Conservation (phyloP, 148 eudicot species). For the Cornus controversa region DNA sequence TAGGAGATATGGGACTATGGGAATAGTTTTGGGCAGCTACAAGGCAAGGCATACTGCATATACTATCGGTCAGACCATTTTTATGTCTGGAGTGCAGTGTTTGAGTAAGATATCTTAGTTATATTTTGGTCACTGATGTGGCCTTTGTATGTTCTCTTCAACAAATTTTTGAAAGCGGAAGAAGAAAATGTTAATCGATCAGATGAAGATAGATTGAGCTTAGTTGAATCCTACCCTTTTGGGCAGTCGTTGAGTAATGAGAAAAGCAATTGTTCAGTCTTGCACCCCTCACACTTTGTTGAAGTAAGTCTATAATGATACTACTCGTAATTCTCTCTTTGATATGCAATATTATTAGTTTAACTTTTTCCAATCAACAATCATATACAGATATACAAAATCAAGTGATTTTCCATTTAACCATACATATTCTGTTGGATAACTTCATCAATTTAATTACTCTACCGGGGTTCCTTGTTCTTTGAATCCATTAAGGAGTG, state of each 20-base stretch:
- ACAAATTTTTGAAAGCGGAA: conserved; percentile 64
- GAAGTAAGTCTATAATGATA: conserved; percentile 44
- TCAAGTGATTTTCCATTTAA: not conserved
- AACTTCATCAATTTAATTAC: not conserved
- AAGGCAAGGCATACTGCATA: not conserved
- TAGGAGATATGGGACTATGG: not conserved
- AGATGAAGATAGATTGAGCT: conserved; percentile 32
- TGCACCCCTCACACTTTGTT: conserved; percentile 50
- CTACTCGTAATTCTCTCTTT: conserved; percentile 4
- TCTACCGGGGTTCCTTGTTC: not conserved
- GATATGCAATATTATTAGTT: not conserved
- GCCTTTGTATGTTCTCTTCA: conserved; percentile 61
- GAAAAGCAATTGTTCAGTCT: conserved; percentile 27
- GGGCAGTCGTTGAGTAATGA: conserved; percentile 28
- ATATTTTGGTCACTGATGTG: conserved; percentile 49
- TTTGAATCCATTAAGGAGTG: not conserved
- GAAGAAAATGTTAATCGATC: conserved; percentile 40
- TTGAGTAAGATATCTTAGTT: not conserved
- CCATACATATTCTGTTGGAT: not conserved
- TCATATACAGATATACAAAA: not conserved
- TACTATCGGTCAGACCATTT: not conserved
- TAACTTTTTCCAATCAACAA: not conserved
- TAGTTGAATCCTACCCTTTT: conserved; percentile 35
- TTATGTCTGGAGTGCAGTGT: not conserved
- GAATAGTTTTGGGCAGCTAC: not conserved